Evolutionary conservation across 805 yeast genomes (phyloP).

Genomic region (Torulaspora delbrueckii): DNA sequence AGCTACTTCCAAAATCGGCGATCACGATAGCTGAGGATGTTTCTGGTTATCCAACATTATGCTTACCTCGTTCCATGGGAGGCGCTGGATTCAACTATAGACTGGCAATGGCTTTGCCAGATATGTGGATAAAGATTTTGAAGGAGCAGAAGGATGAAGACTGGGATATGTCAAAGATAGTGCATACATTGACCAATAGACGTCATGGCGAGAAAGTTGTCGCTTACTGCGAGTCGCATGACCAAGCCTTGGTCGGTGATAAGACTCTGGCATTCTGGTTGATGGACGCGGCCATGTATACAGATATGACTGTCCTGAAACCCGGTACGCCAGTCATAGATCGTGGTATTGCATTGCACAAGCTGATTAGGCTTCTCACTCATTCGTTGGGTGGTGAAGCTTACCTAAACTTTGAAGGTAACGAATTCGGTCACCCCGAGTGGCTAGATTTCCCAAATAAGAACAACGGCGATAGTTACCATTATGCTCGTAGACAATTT

Average conservation of each 20-base stretch:
- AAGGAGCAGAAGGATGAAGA: conserved; percentile 82
- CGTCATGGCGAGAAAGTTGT: conserved; percentile 85
- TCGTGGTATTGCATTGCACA: conserved; percentile 87
- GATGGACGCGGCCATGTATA: conserved; percentile 98
- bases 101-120: conserved; percentile 95
- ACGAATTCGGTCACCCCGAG: conserved; percentile 98
- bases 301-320: conserved; percentile 78
- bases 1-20: conserved; percentile 48
- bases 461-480: conserved; percentile 83
- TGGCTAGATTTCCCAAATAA: conserved; percentile 96
- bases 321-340: conserved; percentile 74
- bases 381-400: conserved; percentile 96
- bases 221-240: conserved; percentile 92
- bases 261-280: conserved; percentile 96
- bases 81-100: conserved; percentile 95
- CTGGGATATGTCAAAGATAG: conserved; percentile 83
- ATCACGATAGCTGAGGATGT: conserved; percentile 94
- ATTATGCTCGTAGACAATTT: conserved; percentile 94
- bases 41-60: conserved; percentile 93
- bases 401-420: conserved; percentile 92
- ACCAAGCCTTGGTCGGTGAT: conserved; percentile 96
- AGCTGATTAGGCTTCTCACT: conserved; percentile 81
- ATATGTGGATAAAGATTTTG: conserved; percentile 95
- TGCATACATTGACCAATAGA: conserved; percentile 78
- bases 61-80: conserved; percentile 66